Evolutionary conservation across 106 monocot genomes (phyloP), one percentile per base, ranked within the genome.

Genomic region (Dendrobium chrysotoxum): DNA sequence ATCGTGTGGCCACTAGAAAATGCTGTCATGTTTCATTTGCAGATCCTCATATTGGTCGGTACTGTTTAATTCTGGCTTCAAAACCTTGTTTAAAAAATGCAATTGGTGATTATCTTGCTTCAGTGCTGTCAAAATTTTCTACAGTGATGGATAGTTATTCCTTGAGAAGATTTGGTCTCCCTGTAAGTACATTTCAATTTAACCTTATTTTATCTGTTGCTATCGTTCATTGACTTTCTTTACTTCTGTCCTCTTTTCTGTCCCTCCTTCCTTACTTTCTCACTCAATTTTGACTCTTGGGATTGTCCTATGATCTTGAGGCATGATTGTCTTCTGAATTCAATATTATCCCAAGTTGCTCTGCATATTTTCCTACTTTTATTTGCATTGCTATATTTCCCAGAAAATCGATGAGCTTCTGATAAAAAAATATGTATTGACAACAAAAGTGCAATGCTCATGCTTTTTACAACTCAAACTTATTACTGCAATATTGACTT

Each of bases 31-130:
- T 83, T 81, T 83, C 75, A 44, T 87, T 84, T 73, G 84, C 72
- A 72, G 92, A 98, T 75, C 91, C 95, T 80, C 83, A 84, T 83
- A 81, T 98, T 80, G 88, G 95, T 77, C 91, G 84, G 38, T 93
- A 98, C 83, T 92, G 89, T 83, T 66, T 75, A 44, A 80, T 86
- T 39, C 72, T 98, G 76, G 82, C 98, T 44, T 75, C 92, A 21
- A 95, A 91, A 79, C 91, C 86, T 84, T 85, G 81, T 80, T 78
- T 98, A 41, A 92, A 84, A 81, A 91, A 85, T 85, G 79, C 83
- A 70, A 79, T 93, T 80, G 98, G 98, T 70, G 92, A 92, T 72
- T 68, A 67, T 81, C 57, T 72, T 75, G 75, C 88, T 70, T 41
- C 83, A 65, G 78, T 80, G 28, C 45, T 95, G 31, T 90, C 86